Percentiles rank a stretch among this genome's conserved stretches.
phyloP scores from a whole-genome alignment of 257 asterid genomes.

The Solanum medicagineum region DNA sequence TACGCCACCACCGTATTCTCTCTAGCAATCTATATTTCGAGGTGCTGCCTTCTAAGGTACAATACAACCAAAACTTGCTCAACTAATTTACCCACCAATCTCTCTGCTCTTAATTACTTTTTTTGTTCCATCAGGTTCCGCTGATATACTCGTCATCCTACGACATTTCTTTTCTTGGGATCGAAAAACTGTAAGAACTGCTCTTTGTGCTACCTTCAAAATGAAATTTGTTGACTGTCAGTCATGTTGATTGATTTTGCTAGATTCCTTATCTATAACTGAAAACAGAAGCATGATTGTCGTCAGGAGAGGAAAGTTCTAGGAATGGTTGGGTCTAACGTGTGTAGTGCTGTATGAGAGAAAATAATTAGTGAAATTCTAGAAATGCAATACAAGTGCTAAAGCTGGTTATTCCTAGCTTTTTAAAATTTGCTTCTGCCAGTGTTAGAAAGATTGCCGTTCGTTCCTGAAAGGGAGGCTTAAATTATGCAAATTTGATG shows the following conservation, averaged over 20 bases:
- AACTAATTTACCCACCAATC: too few species aligned
- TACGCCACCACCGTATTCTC: slow-evolving; percentile 46
- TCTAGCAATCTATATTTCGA: slow-evolving; percentile 88
- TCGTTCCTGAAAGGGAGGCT: background rate
- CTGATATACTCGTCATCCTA: slow-evolving; percentile 70
- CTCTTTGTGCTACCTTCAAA: background rate
- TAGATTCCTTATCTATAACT: background rate
- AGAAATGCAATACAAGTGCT: background rate
- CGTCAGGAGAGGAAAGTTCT: background rate
- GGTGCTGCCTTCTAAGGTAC: slow-evolving; percentile 50
- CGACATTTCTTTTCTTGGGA: slow-evolving; percentile 72
- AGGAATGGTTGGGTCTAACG: background rate
- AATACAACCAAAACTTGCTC: background rate
- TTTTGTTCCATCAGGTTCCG: slow-evolving; percentile 48
- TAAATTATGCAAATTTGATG: background rate
- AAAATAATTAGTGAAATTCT: background rate
- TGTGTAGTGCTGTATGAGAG: background rate
- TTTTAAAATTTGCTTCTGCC: background rate
- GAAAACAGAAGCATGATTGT: background rate
- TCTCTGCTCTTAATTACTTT: background rate
- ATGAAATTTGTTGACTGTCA: background rate
- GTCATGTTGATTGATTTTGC: background rate
- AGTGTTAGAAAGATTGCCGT: background rate
- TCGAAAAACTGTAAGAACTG: slow-evolving; percentile 67
- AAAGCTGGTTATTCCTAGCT: background rate